Base-by-base conservation (phyloP, 2,329 filamentous ascomycete species). In the Diaporthe sp. region DNA sequence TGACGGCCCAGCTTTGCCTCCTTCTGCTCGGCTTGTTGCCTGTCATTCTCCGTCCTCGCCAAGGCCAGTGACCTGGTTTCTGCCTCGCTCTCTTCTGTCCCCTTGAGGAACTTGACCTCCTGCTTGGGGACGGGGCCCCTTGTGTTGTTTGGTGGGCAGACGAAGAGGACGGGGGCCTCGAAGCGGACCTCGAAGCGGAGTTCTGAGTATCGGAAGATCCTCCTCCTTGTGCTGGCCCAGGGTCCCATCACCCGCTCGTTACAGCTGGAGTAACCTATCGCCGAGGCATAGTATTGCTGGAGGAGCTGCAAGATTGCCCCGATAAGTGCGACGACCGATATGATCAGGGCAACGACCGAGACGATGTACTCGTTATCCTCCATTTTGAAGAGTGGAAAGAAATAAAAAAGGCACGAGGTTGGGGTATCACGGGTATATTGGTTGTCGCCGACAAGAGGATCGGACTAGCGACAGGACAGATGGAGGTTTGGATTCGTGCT, bases 281-380 rank as follows among this genome's bases (percentile, higher is more conserved):
- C 87, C 13, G 87, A 88, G 0, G 87, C 83, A 30, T 84, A 84
- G 80, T 88, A 89, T 75, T 89, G 87, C 76, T 89, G 87, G 40
- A 86, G 78, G 13, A 88, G 86, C 77, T 89, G 87, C 76, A 87
- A 82, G 15, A 85, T 78, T 0, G 87, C 86, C 0, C 86, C 86
- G 12, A 82, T 66, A 4, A 89, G 79, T 22, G 87, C 87, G 9
- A 89, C 81, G 10, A 88, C 78, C 8, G 87, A 88, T 52, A 89
- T 80, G 45, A 87, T 79, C 40, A 89, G 82, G 55, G 87, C 87
- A 30, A 85, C 85, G 30, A 82, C 76, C 75, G 86, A 86, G 57
- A 88, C 81, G 15, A 81, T 77, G 40, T 64, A 64, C 28, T 85
- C 80, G 74, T 85, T 84, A 19, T 30, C 15, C 38, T 64, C 54